phyloP scores from a whole-genome alignment of 208 protist genomes.

The Trypanosoma cruzi region DNA sequence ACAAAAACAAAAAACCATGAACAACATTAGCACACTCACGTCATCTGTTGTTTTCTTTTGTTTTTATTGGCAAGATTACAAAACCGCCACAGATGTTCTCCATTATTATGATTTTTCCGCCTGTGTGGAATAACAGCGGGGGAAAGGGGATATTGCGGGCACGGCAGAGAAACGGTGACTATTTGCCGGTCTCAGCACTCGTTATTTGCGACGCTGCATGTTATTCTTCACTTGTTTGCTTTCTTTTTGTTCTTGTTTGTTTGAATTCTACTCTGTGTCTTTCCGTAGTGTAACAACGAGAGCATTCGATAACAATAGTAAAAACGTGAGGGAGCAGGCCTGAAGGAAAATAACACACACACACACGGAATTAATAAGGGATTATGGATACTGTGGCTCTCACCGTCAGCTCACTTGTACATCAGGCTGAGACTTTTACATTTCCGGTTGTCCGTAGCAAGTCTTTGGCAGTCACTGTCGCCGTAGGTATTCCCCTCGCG shows the following conservation, averaged over 20 bases:
- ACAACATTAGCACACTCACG: too few species aligned
- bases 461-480: slow-evolving; percentile 58
- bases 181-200: too few species aligned
- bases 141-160: neutral
- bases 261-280: too few species aligned
- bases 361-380: neutral
- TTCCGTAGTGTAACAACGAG: neutral
- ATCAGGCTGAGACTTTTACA: slow-evolving; percentile 63
- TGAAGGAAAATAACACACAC: neutral
- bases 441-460: slow-evolving; percentile 58
- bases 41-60: too few species aligned
- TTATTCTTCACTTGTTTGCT: neutral
- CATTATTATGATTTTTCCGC: neutral
- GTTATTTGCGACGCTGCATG: neutral
- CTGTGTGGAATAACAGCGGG: neutral
- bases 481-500: slow-evolving; percentile 69
- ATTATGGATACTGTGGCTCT: slow-evolving; percentile 72
- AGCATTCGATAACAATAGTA: neutral
- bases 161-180: too few species aligned
- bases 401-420: slow-evolving; percentile 66
- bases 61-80: too few species aligned
- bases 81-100: neutral
- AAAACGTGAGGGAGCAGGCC: neutral
- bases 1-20: too few species aligned
- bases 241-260: neutral